A percentile compares a stretch with the other conserved stretches of the same genome.
phyloP scores from a whole-genome alignment of 345 rosid genomes.

The Eutrema japonicum region DNA sequence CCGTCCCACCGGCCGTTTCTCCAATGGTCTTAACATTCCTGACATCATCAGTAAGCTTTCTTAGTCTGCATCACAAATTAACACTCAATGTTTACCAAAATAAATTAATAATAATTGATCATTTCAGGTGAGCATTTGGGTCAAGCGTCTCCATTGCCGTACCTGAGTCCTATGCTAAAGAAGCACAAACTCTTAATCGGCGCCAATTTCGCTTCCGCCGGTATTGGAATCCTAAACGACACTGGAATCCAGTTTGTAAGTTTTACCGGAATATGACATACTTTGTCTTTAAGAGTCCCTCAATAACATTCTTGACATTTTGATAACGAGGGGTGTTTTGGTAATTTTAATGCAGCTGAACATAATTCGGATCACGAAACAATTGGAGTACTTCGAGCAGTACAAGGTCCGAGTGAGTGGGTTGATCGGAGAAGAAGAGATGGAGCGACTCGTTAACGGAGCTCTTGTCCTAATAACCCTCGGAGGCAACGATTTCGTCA shows the following conservation, averaged over 20 bases:
- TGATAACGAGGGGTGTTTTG: conserved; percentile 10
- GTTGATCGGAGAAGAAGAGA: conserved; percentile 54
- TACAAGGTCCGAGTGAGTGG: conserved; percentile 63
- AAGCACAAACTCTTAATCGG: conserved; percentile 70
- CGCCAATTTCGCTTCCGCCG: conserved; percentile 97
- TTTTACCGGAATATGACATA: neutral
- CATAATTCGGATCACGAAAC: conserved; percentile 68
- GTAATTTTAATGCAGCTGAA: conserved; percentile 54
- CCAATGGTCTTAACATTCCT: conserved; percentile 90
- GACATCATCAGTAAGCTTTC: conserved; percentile 66
- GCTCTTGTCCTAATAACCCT: conserved; percentile 70
- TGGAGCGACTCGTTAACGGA: conserved; percentile 55
- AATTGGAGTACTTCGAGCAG: conserved; percentile 66
- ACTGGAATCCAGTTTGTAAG: conserved; percentile 92
- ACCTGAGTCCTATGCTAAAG: conserved; percentile 66
- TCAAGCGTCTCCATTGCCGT: conserved; percentile 70
- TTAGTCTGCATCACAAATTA: neutral
- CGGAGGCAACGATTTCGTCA: conserved; percentile 93
- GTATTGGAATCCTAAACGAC: conserved; percentile 89
- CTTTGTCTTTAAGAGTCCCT: neutral
- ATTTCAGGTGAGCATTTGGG: conserved; percentile 70
- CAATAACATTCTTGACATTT: neutral
- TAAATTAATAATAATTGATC: neutral
- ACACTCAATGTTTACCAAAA: neutral
- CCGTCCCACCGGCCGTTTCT: conserved; percentile 81